A percentile compares a stretch with the other conserved stretches of the same genome.
phyloP scores from a whole-genome alignment of 768 basidiomycete species.

The Amanita rimosa region DNA sequence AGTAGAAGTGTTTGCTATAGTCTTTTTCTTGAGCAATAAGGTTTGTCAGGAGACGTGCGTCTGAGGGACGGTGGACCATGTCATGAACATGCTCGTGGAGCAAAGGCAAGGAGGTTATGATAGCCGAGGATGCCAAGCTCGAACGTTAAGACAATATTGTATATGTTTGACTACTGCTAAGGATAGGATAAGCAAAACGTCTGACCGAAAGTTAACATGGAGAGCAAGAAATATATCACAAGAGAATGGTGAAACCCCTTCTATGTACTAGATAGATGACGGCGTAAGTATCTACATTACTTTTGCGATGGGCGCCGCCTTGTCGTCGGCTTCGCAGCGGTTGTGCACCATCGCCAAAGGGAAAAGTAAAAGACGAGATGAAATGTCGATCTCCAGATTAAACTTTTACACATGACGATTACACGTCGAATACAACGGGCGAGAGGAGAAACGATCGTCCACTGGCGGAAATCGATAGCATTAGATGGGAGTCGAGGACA shows the following conservation, averaged over 20 bases:
- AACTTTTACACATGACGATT: constrained; percentile 3
- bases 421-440: constrained; percentile 5
- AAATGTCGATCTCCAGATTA: constrained; percentile 4
- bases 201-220: background rate
- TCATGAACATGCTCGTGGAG: background rate
- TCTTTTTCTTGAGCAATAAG: constrained; percentile 64
- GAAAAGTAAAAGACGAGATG: background rate
- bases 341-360: background rate
- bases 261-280: constrained; percentile 7
- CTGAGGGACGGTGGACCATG: constrained; percentile 67
- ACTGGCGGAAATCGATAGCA: background rate
- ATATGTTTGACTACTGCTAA: background rate
- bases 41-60: constrained; percentile 61
- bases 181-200: background rate
- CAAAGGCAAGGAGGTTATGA: background rate
- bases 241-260: background rate
- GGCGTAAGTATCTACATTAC: constrained; percentile 2
- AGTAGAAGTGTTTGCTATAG: constrained; percentile 47
- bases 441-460: background rate
- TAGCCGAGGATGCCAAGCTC: background rate
- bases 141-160: too few species aligned
- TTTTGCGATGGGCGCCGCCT: constrained; percentile 4
- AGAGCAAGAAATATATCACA: constrained; percentile 3
- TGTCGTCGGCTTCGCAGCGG: background rate
- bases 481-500: background rate